phyloP scores from a whole-genome alignment of 139 green algal species.

The Nannochloris sp. region DNA sequence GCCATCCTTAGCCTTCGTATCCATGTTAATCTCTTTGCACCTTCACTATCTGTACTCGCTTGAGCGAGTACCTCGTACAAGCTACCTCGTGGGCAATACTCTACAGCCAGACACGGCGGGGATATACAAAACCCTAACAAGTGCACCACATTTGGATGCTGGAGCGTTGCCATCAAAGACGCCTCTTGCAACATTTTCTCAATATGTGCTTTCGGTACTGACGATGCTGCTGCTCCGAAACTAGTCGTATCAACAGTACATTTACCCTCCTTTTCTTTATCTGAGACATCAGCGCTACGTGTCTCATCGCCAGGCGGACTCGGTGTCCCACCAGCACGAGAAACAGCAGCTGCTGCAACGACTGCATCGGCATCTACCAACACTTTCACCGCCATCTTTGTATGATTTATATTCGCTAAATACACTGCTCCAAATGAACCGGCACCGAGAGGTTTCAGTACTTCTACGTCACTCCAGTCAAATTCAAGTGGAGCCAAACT shows the following conservation, averaged over 20 bases:
- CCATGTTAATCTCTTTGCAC: constrained; percentile 16
- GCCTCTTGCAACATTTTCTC: too few relatives aligned
- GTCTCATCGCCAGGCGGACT: too few relatives aligned
- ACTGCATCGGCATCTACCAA: constrained; percentile 17
- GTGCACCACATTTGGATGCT: constrained; percentile 43
- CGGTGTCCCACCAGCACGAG: too few relatives aligned
- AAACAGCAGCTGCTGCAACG: too few relatives aligned
- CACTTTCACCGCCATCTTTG: constrained; percentile 47
- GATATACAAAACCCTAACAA: constrained; percentile 43
- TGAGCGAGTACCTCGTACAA: constrained; percentile 33
- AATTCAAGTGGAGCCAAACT: too few relatives aligned
- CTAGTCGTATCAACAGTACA: too few relatives aligned
- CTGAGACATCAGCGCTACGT: too few relatives aligned
- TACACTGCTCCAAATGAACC: constrained; percentile 50
- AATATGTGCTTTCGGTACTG: too few relatives aligned
- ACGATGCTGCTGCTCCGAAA: too few relatives aligned
- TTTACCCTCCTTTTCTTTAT: too few relatives aligned
- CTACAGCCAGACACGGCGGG: background rate
- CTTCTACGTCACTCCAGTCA: too few relatives aligned
- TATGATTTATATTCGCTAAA: constrained; percentile 38
- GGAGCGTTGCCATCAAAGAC: constrained; percentile 28
- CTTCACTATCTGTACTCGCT: background rate
- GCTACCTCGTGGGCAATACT: constrained; percentile 29
- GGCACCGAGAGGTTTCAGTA: too few relatives aligned
- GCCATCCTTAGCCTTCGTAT: constrained; percentile 13